Percentiles rank a stretch among this genome's conserved stretches.
phyloP scores from a whole-genome alignment of 192 early-diverging fungal species.

The Coemansia sp. region DNA sequence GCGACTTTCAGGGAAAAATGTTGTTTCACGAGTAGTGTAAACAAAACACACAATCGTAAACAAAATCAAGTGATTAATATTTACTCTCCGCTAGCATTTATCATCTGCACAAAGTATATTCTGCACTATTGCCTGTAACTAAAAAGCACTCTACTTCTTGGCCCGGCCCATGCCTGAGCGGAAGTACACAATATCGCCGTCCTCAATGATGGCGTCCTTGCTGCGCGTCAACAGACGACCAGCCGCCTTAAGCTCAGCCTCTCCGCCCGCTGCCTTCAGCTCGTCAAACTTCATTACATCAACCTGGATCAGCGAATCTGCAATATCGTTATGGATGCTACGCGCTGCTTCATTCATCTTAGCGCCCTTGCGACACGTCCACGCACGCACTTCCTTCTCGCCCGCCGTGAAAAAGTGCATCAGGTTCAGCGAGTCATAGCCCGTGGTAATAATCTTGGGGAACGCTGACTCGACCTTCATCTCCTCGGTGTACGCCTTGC shows the following conservation, averaged over 20 bases:
- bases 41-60: not conserved
- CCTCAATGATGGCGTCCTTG: constrained; percentile 87
- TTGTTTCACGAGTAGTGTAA: not conserved
- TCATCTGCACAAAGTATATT: not conserved
- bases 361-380: constrained; percentile 80
- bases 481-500: constrained; percentile 62
- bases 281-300: constrained; percentile 91
- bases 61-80: not conserved
- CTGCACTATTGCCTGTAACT: too few relatives aligned
- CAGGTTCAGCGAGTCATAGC: constrained; percentile 82
- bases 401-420: constrained; percentile 96
- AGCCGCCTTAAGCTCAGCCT: constrained; percentile 83
- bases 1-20: not conserved
- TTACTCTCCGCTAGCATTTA: not conserved
- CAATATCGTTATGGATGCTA: constrained; percentile 86
- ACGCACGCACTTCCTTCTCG: constrained; percentile 86
- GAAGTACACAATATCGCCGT: constrained; percentile 91
- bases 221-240: constrained; percentile 92
- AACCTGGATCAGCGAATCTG: constrained; percentile 89
- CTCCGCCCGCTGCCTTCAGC: constrained; percentile 76
- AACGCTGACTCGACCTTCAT: constrained; percentile 66
- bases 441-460: constrained; percentile 89
- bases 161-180: constrained; percentile 46
- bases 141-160: constrained; percentile 34
- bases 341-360: constrained; percentile 91